Conservation (phyloP, 768 basidiomycete species). For the Pleurotus pulmonarius region DNA sequence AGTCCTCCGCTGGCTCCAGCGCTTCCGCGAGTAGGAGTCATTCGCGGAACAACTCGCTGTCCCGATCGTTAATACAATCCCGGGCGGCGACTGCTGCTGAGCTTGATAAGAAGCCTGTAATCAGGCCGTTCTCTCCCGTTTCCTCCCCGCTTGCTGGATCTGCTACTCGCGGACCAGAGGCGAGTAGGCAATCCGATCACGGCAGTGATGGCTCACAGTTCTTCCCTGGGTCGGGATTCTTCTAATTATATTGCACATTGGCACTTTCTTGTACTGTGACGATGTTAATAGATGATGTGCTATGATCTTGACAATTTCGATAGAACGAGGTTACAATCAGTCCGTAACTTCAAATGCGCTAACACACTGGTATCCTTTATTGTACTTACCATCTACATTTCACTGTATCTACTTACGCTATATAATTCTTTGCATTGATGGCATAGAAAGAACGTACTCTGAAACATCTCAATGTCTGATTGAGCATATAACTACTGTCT, state of each 20-base stretch:
- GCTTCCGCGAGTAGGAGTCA: slow-evolving; percentile 1
- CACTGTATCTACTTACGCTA: too few species aligned
- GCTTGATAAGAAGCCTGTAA: slow-evolving; percentile 38
- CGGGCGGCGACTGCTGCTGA: slow-evolving; percentile 34
- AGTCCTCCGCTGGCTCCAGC: slow-evolving; percentile 10
- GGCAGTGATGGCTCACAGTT: slow-evolving; percentile 28
- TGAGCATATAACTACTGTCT: too few species aligned
- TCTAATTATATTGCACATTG: slow-evolving; percentile 10
- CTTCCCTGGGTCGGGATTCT: slow-evolving; percentile 36
- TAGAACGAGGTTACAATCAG: too few species aligned
- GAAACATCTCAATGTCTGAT: too few species aligned
- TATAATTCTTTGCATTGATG: too few species aligned
- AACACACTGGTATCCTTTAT: too few species aligned
- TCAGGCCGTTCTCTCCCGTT: slow-evolving; percentile 23
- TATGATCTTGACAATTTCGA: too few species aligned
- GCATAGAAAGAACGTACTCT: too few species aligned
- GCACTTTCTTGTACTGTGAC: too few species aligned
- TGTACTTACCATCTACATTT: too few species aligned
- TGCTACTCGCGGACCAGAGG: slow-evolving; percentile 4
- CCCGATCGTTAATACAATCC: slow-evolving; percentile 2
- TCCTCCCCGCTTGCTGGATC: slow-evolving; percentile 14
- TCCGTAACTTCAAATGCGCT: too few species aligned
- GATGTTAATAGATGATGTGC: neutral
- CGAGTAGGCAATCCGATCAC: slow-evolving; percentile 18
- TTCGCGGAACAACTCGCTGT: slow-evolving; percentile 9